A percentile compares a stretch with the other conserved stretches of the same genome.
phyloP scores from a whole-genome alignment of 1,139 yeast species.

The Diutina siamensis region DNA sequence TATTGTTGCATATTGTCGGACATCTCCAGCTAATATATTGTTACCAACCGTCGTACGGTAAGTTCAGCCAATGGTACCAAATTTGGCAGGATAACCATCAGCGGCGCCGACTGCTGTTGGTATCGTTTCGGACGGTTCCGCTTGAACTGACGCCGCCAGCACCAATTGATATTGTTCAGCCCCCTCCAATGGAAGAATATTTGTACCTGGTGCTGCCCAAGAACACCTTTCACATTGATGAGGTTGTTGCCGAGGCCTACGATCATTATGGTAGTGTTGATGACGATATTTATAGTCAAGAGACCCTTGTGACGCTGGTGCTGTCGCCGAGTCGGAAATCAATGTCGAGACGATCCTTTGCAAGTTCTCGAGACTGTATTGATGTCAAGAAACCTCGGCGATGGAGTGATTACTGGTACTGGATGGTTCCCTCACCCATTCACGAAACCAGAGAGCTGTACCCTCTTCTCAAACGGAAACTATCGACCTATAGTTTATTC shows the following conservation, averaged over 20 bases:
- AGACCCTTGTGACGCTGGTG: background rate
- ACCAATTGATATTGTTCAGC: background rate
- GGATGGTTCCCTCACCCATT: constrained; percentile 1
- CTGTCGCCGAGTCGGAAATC: background rate
- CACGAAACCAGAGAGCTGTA: background rate
- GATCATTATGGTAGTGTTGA: background rate
- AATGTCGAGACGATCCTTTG: background rate
- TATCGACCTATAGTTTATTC: background rate
- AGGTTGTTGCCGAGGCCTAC: background rate
- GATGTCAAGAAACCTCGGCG: background rate
- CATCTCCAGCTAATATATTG: background rate
- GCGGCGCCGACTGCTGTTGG: background rate
- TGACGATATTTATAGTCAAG: background rate
- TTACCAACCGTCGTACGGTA: background rate
- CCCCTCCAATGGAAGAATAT: background rate
- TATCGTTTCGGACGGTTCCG: background rate
- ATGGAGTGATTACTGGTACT: background rate
- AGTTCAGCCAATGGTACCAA: background rate
- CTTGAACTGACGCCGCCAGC: background rate
- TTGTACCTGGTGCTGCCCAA: background rate
- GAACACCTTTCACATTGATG: background rate
- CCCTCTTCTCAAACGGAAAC: constrained; percentile 2
- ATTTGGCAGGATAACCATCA: background rate
- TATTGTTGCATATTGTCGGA: background rate
- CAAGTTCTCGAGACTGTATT: background rate